These are phyloP conservation scores for Ascobolus immersus DNA, from an alignment of 495 filamentous ascomycete genomes.

Conservation along the genomic window DNA sequence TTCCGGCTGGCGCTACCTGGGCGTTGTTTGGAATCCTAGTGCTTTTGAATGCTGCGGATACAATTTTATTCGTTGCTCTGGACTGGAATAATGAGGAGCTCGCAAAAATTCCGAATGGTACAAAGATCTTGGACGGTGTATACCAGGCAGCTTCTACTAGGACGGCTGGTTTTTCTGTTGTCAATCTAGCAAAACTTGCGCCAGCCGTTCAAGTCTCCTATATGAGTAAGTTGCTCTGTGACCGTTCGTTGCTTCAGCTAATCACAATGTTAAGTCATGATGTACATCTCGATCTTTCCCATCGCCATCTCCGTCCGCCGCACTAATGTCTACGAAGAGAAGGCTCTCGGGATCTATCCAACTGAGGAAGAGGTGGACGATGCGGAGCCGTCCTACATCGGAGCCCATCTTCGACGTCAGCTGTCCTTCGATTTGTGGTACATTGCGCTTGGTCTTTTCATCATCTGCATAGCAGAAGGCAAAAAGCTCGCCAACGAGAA, in stretches of 20 bases:
- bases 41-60: constrained; percentile 29
- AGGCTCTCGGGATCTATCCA: constrained; percentile 39
- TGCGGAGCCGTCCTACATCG: constrained; percentile 23
- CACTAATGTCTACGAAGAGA: constrained; percentile 59
- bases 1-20: constrained; percentile 35
- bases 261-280: constrained; percentile 28
- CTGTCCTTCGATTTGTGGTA: constrained; percentile 40
- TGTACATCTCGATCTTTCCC: constrained; percentile 41
- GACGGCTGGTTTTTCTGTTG: constrained; percentile 31
- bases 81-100: constrained; percentile 26
- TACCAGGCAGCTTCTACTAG: constrained; percentile 36
- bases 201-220: constrained; percentile 35
- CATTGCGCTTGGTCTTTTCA: constrained; percentile 35
- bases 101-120: constrained; percentile 18
- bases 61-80: constrained; percentile 34
- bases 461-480: constrained; percentile 31
- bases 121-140: constrained; percentile 28
- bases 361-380: constrained; percentile 17
- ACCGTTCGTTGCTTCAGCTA: neutral
- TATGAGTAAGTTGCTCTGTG: constrained; percentile 19
- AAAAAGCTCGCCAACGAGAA: constrained; percentile 22
- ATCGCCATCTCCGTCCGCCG: constrained; percentile 35
- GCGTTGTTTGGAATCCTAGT: constrained; percentile 33
- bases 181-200: constrained; percentile 30
- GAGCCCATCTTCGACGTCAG: constrained; percentile 33